Evolutionary conservation across 1,284 basidiomycete genomes (phyloP).

Genomic region (Trametes pubescens): DNA sequence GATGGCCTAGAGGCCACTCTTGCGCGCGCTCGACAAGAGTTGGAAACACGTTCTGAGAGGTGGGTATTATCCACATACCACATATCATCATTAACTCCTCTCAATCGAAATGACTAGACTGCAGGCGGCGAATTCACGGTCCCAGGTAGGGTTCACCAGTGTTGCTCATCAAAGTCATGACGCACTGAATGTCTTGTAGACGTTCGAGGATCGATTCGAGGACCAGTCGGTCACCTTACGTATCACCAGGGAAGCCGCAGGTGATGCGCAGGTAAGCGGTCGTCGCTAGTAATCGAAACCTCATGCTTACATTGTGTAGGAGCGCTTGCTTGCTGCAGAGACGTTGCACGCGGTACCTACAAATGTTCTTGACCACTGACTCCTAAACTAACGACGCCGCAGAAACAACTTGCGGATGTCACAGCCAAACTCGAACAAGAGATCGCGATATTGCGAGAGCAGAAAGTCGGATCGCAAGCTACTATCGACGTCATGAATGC

Average conservation of each 20-base stretch:
- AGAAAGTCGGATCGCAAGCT: conserved; percentile 35
- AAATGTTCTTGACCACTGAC: not conserved
- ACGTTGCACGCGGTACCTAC: conserved; percentile 39
- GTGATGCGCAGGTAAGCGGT: conserved; percentile 58
- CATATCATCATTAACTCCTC: not conserved
- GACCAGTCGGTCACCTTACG: conserved; percentile 60
- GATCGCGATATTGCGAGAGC: conserved; percentile 38
- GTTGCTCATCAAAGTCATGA: conserved; percentile 38
- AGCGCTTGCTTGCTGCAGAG: conserved; percentile 44
- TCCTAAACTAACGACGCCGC: not conserved
- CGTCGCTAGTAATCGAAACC: not conserved
- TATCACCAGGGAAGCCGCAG: conserved; percentile 60
- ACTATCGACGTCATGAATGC: conserved; percentile 32
- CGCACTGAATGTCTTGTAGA: conserved; percentile 40
- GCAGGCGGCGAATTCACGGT: conserved; percentile 36
- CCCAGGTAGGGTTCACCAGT: conserved; percentile 34
- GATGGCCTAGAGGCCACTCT: conserved; percentile 23
- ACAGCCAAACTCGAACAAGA: conserved; percentile 36
- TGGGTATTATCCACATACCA: conserved; percentile 11
- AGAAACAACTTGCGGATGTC: conserved; percentile 37
- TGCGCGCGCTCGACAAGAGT: conserved; percentile 35
- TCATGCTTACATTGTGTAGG: conserved; percentile 33
- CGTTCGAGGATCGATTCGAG: conserved; percentile 67
- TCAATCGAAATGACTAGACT: conserved; percentile 29
- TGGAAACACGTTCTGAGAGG: conserved; percentile 39